Percentiles rank a stretch among this genome's conserved stretches.
Conservation (phyloP, 164 flowering plant species). For the Stephania cephalantha region DNA sequence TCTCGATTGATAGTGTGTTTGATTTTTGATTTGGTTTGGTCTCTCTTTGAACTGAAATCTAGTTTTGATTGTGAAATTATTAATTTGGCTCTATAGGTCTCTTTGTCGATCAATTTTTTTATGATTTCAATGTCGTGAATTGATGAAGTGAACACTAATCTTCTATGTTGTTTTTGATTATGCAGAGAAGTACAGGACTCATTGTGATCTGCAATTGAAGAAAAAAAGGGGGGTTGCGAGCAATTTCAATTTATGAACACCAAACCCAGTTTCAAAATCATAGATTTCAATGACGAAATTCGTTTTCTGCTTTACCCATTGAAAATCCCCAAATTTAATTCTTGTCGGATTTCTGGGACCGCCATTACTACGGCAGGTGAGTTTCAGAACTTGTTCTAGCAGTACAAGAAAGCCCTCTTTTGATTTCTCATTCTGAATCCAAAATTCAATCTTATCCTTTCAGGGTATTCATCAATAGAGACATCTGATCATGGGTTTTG, state of each 20-base stretch:
- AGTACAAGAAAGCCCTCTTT: not conserved
- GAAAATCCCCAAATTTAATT: not conserved
- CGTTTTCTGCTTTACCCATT: not conserved
- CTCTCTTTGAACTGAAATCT: no score
- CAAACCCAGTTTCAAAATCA: constrained; percentile 30
- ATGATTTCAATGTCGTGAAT: not conserved
- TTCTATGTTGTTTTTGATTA: not conserved
- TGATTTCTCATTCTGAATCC: not conserved
- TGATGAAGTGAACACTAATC: not conserved
- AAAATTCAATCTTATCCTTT: not conserved
- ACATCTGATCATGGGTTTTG: not conserved
- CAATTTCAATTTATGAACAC: constrained; percentile 26
- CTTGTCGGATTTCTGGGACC: not conserved
- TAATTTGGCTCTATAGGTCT: not conserved
- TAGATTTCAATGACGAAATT: not conserved
- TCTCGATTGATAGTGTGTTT: not conserved
- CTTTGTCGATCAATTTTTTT: not conserved
- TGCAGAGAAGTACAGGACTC: constrained; percentile 1
- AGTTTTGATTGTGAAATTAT: no score
- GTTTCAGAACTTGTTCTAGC: not conserved
- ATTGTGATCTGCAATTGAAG: not conserved
- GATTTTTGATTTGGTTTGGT: not conserved
- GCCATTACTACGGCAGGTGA: not conserved
- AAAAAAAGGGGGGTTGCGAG: not conserved
- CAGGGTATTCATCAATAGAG: constrained; percentile 1